phyloP scores from a whole-genome alignment of 2,329 filamentous ascomycete species.

The Lasiodiplodia sp. region DNA sequence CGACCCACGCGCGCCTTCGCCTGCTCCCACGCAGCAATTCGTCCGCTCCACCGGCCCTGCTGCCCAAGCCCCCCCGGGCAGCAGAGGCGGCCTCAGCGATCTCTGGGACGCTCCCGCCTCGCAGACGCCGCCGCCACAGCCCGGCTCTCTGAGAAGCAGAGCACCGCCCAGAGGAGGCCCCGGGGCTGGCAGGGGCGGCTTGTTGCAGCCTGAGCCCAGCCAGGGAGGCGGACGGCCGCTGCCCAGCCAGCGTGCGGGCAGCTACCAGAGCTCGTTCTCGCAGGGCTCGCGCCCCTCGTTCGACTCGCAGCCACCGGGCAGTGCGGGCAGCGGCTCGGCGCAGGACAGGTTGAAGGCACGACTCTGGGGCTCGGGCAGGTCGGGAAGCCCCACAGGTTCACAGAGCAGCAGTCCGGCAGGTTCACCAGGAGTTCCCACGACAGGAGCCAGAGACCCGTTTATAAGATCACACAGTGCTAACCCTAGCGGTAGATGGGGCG shows the following conservation, averaged over 20 bases:
- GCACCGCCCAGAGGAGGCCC: constrained; percentile 53
- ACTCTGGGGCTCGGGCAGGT: constrained; percentile 73
- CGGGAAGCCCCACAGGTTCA: constrained; percentile 59
- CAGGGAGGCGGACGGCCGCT: constrained; percentile 63
- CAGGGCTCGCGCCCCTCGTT: constrained; percentile 40
- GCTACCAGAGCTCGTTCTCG: constrained; percentile 68
- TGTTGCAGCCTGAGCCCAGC: constrained; percentile 35
- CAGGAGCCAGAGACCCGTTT: constrained; percentile 37
- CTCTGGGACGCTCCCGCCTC: constrained; percentile 62
- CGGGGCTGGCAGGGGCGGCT: constrained; percentile 42
- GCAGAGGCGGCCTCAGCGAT: constrained; percentile 61
- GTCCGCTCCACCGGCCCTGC: constrained; percentile 49
- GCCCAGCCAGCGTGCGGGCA: constrained; percentile 76
- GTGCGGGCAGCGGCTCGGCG: constrained; percentile 59
- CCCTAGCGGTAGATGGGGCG: constrained; percentile 24
- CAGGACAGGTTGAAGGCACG: constrained; percentile 84
- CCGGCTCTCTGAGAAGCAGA: constrained; percentile 50
- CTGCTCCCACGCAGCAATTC: constrained; percentile 56
- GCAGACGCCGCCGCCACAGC: constrained; percentile 48
- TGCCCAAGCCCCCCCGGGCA: constrained; percentile 44
- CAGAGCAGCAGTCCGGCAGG: constrained; percentile 28
- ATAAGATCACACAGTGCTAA: constrained; percentile 35
- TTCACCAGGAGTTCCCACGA: constrained; percentile 23
- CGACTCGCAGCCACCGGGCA: constrained; percentile 50
- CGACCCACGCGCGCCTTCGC: constrained; percentile 78